Conservation (phyloP, 2,329 filamentous ascomycete genomes). For the Alternaria viburni region DNA sequence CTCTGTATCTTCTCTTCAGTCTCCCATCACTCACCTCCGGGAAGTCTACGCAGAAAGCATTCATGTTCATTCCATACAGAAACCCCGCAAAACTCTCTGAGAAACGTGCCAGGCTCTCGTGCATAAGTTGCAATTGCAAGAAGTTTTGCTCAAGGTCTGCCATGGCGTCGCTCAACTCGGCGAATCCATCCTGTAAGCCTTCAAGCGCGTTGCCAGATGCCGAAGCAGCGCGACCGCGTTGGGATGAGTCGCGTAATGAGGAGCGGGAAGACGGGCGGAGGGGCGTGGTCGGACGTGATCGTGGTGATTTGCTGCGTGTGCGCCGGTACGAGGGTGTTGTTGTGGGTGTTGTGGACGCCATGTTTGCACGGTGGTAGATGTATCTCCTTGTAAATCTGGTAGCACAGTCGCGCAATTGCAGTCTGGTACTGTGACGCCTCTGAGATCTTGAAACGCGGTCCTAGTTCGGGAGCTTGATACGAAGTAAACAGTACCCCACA, state of each 20-base stretch:
- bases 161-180: conserved; percentile 91
- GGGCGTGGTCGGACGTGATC: conserved; percentile 86
- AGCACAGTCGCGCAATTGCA: not conserved
- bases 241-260: conserved; percentile 70
- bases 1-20: no score
- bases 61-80: conserved; percentile 97
- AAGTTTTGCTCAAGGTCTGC: conserved; percentile 96
- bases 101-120: conserved; percentile 91
- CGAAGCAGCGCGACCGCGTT: conserved; percentile 50
- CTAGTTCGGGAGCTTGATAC: not conserved
- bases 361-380: not conserved
- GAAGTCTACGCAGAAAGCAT: conserved; percentile 98
- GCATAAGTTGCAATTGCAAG: conserved; percentile 96
- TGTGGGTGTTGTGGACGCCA: conserved; percentile 34
- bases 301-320: conserved; percentile 63
- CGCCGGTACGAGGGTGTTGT: conserved; percentile 41
- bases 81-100: conserved; percentile 96
- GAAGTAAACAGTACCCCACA: conserved; percentile 10
- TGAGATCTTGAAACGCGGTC: not conserved
- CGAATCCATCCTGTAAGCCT: conserved; percentile 85
- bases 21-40: conserved; percentile 70
- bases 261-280: conserved; percentile 88
- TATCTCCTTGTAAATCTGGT: not conserved
- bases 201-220: conserved; percentile 74
- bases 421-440: not conserved